Evolutionary conservation across 2,329 filamentous ascomycete genomes (phyloP).

Genomic region (Catunica adiposa): DNA sequence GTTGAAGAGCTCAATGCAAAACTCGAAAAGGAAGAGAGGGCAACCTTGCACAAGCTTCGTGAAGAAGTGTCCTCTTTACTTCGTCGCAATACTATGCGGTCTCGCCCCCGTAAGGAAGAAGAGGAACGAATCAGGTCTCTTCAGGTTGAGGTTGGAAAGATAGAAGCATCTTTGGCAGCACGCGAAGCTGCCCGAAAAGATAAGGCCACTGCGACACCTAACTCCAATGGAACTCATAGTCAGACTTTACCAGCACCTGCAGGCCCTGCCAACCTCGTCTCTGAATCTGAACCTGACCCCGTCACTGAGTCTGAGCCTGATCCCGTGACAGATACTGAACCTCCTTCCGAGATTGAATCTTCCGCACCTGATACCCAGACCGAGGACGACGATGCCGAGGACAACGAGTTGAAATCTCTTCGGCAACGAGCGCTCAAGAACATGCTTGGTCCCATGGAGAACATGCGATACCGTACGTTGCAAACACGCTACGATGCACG

Average conservation of each 20-base stretch:
- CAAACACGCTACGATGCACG: constrained; percentile 6
- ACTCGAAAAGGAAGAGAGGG: constrained; percentile 6
- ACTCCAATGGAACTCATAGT: background rate
- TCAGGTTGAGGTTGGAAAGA: background rate
- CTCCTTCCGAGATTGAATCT: constrained; percentile 13
- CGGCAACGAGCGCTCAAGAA: constrained; percentile 7
- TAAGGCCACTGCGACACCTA: background rate
- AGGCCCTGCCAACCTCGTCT: background rate
- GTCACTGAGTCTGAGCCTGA: constrained; percentile 13
- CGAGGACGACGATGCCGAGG: constrained; percentile 12
- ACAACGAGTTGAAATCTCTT: constrained; percentile 7
- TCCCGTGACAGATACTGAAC: constrained; percentile 13
- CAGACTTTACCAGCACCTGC: constrained; percentile 1
- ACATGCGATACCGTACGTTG: constrained; percentile 8
- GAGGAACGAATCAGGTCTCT: too few relatives aligned
- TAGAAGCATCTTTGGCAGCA: background rate
- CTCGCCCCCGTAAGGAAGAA: constrained; percentile 1
- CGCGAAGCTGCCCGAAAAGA: background rate
- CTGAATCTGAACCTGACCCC: constrained; percentile 11
- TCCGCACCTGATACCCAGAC: constrained; percentile 12
- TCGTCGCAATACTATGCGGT: constrained; percentile 7
- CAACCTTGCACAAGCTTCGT: background rate
- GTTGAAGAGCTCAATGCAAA: constrained; percentile 6
- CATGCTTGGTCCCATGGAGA: constrained; percentile 6
- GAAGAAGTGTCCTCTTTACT: background rate